A percentile compares a stretch with the other conserved stretches of the same genome.
These are phyloP conservation scores for Talaromyces islandicus DNA, from an alignment of 2,329 filamentous ascomycete genomes.

Conservation along the genomic window DNA sequence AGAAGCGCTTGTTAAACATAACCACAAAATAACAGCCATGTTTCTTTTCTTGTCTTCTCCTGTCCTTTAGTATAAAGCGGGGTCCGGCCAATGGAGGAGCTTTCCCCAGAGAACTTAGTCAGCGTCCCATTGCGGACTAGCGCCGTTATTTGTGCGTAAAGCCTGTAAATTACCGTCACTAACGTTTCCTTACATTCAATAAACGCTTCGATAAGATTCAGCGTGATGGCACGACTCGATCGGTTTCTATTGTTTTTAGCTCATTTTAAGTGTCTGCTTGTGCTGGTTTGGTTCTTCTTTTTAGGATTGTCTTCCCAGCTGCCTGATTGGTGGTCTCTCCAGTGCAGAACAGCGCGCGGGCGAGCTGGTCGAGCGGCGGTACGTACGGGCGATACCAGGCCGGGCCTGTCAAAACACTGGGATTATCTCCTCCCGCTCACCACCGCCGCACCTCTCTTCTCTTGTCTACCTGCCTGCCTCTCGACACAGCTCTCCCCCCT, in stretches of 20 bases:
- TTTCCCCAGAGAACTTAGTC: not conserved
- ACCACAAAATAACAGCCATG: too few species aligned
- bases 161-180: not conserved
- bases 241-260: not conserved
- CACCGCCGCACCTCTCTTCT: not conserved
- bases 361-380: not conserved
- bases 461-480: not conserved
- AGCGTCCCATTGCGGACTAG: not conserved
- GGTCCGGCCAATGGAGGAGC: not conserved
- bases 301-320: not conserved
- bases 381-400: not conserved
- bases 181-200: not conserved
- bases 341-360: not conserved
- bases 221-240: not conserved
- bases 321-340: not conserved
- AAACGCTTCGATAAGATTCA: not conserved
- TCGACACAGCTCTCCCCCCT: constrained; percentile 1
- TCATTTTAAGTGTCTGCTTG: not conserved
- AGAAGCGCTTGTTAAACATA: too few species aligned
- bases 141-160: not conserved
- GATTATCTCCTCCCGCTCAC: not conserved
- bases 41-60: not conserved
- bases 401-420: not conserved
- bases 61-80: not conserved
- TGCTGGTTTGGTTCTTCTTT: not conserved